A percentile compares a stretch with the other conserved stretches of the same genome.
Evolutionary conservation across 805 yeast species (phyloP).

Genomic region (Candida dajiaensis): DNA sequence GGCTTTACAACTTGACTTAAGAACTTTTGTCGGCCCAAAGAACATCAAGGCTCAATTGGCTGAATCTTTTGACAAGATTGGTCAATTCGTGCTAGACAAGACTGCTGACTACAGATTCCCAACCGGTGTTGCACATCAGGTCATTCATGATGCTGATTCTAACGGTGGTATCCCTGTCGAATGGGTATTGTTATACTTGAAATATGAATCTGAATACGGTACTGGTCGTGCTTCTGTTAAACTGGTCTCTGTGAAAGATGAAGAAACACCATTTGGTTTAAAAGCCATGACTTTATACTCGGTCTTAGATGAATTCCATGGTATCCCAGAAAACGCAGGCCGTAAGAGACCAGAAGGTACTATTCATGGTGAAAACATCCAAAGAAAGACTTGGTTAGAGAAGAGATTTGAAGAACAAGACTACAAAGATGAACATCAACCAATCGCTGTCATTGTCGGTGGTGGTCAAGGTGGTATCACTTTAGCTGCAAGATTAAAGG

Average conservation of each 20-base stretch:
- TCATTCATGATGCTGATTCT: constrained; percentile 24
- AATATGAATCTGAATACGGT: constrained; percentile 28
- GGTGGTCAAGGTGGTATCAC: constrained; percentile 43
- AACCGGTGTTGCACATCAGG: constrained; percentile 26
- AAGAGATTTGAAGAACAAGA: constrained; percentile 24
- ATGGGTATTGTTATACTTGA: constrained; percentile 30
- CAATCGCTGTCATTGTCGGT: constrained; percentile 38
- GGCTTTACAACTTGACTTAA: constrained; percentile 29
- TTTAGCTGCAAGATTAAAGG: constrained; percentile 36
- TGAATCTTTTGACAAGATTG: constrained; percentile 17
- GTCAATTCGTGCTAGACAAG: constrained; percentile 25
- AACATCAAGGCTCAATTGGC: constrained; percentile 21
- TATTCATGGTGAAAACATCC: constrained; percentile 32
- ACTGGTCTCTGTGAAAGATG: constrained; percentile 26
- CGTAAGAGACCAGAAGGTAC: constrained; percentile 31
- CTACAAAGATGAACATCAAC: constrained; percentile 29
- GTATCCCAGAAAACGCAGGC: constrained; percentile 29
- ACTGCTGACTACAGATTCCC: constrained; percentile 26
- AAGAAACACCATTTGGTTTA: constrained; percentile 24
- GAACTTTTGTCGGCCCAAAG: constrained; percentile 26
- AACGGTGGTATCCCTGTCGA: constrained; percentile 26
- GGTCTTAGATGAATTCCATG: constrained; percentile 27
- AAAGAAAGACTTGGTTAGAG: constrained; percentile 35
- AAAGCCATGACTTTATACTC: constrained; percentile 31
- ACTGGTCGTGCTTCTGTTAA: constrained; percentile 29